Conservation (phyloP, 306 rosid genomes). For the Senna siamea region DNA sequence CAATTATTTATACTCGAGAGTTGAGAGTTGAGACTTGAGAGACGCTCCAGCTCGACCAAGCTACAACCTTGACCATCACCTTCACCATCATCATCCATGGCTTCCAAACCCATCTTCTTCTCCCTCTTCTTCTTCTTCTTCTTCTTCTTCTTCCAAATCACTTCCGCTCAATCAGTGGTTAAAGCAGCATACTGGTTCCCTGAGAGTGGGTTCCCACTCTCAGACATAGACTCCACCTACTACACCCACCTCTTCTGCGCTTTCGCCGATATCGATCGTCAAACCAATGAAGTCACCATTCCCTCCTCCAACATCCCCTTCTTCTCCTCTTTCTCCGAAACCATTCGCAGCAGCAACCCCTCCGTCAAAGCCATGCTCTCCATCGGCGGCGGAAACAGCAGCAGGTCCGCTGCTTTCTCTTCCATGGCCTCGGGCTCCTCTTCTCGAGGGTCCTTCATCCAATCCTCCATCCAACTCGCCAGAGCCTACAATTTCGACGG, state of each 20-base stretch:
- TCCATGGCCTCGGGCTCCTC: too few relatives aligned
- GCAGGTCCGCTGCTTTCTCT: background rate
- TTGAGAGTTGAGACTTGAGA: too few relatives aligned
- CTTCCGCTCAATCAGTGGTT: background rate
- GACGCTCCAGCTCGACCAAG: too few relatives aligned
- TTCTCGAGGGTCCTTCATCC: too few relatives aligned
- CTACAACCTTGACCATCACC: too few relatives aligned
- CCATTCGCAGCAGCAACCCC: background rate
- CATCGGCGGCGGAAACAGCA: background rate
- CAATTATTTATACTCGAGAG: too few relatives aligned
- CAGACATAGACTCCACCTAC: background rate
- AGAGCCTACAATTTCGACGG: too few relatives aligned
- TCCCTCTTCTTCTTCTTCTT: background rate
- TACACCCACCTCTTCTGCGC: background rate
- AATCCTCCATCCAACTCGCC: too few relatives aligned
- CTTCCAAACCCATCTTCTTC: background rate
- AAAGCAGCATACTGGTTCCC: background rate
- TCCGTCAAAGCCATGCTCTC: background rate
- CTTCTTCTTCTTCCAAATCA: background rate
- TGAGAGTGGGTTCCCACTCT: background rate
- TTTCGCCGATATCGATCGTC: background rate
- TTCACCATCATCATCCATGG: too few relatives aligned
- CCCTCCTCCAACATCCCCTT: background rate
- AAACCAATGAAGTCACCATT: background rate
- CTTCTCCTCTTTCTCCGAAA: background rate